Conservation (phyloP, 2,329 filamentous ascomycete species). For the Diaporthe australafricana region DNA sequence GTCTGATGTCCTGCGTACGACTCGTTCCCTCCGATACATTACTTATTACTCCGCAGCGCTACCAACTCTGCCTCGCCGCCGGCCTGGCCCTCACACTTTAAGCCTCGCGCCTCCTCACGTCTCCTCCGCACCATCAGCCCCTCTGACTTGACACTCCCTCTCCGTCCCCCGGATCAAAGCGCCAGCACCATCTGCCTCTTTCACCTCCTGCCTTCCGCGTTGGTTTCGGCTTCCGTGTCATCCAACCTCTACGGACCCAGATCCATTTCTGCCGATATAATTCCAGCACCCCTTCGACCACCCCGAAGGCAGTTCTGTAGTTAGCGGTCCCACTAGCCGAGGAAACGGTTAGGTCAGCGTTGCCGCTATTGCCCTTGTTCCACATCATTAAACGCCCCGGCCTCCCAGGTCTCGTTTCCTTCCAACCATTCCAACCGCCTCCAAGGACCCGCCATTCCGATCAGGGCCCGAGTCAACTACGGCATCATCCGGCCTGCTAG, state of each 20-base stretch:
- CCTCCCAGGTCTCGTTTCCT: conserved; percentile 1
- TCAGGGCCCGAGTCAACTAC: conserved; percentile 4
- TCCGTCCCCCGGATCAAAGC: conserved; percentile 18
- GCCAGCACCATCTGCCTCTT: conserved; percentile 6
- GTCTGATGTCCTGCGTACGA: conserved; percentile 34
- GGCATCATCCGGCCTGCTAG: conserved; percentile 14
- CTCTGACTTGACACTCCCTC: not conserved
- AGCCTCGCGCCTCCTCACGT: conserved; percentile 33
- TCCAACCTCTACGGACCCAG: not conserved
- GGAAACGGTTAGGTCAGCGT: conserved; percentile 16
- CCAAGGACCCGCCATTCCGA: conserved; percentile 9
- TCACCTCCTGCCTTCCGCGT: not conserved
- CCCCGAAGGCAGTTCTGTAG: not conserved
- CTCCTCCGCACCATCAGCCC: conserved; percentile 28
- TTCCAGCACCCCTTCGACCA: conserved; percentile 4
- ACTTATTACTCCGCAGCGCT: conserved; percentile 31
- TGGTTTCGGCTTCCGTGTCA: conserved; percentile 4
- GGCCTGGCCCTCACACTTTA: conserved; percentile 28
- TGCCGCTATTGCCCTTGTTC: conserved; percentile 22
- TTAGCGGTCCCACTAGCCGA: conserved; percentile 24
- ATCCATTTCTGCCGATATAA: not conserved
- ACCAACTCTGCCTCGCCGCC: conserved; percentile 25
- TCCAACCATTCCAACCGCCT: conserved; percentile 6
- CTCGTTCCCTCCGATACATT: conserved; percentile 30
- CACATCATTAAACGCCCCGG: conserved; percentile 22